Base-by-base conservation (phyloP, 495 filamentous ascomycete species). In the Aspergillus avenaceus region DNA sequence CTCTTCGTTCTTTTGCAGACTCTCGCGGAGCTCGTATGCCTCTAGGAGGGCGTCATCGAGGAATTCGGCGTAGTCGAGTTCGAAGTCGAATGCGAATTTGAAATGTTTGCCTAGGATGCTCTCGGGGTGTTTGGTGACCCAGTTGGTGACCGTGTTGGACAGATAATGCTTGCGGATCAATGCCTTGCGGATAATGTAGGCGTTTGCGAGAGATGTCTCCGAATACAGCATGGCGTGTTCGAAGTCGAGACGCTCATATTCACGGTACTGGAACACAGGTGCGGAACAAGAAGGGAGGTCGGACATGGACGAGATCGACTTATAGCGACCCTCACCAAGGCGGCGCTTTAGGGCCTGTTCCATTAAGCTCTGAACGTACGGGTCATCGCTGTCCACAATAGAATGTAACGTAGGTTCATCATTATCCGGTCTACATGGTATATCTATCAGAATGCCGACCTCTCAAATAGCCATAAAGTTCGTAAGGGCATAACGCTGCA, bases 91-190 rank as follows among this genome's bases (percentile, higher is more conserved):
- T 12, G 80, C 77, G 2, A 83, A 78, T 59, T 90, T 88, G 31
- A 95, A 77, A 51, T 90, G 82, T 2, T 72, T 71, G 37, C 69
- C 72, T 1, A 98, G 74, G 2, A 83, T 64, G 14, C 83, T 87
- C 27, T 77, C 69, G 0, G 92, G 90, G 55, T 91, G 72, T 60
- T 98, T 98, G 16, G 84, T 78, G 11, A 86, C 70, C 86, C 90
- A 95, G 55, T 83, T 84, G 32, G 81, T 71, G 28, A 95, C 78
- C 0, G 92, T 96, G 13, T 83, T 82, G 5, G 84, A 80, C 3
- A 98, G 77, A 63, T 90, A 96, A 63, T 98, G 93, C 65, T 98
- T 98, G 41, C 93, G 82, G 59, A 97, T 96, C n/a, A 98, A 71
- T 1, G 93, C 93, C 77, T 97, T 97, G 58, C 93, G 90, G 65